A percentile compares a stretch with the other conserved stretches of the same genome.
These are phyloP conservation scores for Botryococcus braunii DNA, from an alignment of 163 green algal genomes.

Conservation along the genomic window DNA sequence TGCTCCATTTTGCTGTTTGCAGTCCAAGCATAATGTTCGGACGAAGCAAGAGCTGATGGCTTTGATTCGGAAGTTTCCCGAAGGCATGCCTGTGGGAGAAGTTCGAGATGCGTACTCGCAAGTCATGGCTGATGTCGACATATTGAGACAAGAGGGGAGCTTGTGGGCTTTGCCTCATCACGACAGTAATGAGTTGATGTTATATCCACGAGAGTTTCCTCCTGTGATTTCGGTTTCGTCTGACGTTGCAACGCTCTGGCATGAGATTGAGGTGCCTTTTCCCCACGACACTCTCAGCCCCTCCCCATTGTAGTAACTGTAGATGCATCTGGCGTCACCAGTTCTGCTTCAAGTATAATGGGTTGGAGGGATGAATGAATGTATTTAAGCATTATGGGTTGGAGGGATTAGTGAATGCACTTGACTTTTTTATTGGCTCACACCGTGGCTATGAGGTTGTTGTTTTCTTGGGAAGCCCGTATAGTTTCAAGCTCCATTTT, in stretches of 20 bases:
- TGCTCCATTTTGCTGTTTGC: neutral
- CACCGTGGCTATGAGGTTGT: too few species aligned
- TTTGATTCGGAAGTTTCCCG: neutral
- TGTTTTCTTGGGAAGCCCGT: too few species aligned
- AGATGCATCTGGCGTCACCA: too few species aligned
- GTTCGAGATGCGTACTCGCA: conserved; percentile 1
- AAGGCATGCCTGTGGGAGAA: conserved; percentile 3
- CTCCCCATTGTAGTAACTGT: too few species aligned
- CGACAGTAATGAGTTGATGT: neutral
- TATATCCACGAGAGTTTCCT: conserved; percentile 1
- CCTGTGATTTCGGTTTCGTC: neutral
- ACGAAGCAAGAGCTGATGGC: neutral
- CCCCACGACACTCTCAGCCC: too few species aligned
- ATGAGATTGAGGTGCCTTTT: conserved; percentile 5
- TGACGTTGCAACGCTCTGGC: conserved; percentile 1
- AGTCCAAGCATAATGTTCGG: neutral
- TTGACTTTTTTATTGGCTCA: too few species aligned
- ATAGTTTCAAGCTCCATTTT: too few species aligned
- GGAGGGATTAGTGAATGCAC: too few species aligned
- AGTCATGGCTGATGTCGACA: neutral
- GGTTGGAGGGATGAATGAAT: too few species aligned
- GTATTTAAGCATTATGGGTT: too few species aligned
- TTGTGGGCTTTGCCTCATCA: neutral
- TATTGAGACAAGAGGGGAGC: neutral
- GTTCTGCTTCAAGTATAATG: too few species aligned